A percentile compares a stretch with the other conserved stretches of the same genome.
phyloP scores from a whole-genome alignment of 2,329 filamentous ascomycete genomes.

The Aspergillus calidoustus region DNA sequence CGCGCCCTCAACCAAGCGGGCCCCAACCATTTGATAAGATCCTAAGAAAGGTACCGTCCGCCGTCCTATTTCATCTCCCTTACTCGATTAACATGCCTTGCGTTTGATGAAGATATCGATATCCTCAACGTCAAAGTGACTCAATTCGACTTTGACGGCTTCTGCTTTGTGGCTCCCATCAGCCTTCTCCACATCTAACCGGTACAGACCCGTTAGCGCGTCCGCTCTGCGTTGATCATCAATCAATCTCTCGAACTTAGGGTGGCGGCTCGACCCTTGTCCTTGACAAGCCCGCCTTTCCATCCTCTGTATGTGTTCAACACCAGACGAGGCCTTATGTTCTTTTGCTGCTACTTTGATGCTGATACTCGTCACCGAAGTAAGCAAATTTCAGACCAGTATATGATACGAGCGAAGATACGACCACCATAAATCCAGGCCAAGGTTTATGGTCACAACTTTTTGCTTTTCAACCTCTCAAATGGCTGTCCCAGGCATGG shows the following conservation, averaged over 20 bases:
- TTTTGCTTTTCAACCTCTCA: constrained; percentile 22
- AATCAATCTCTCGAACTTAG: constrained; percentile 15
- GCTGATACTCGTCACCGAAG: constrained; percentile 11
- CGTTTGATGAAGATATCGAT: background rate
- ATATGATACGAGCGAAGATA: constrained; percentile 2
- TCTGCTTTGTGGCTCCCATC: constrained; percentile 6
- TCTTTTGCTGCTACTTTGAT: background rate
- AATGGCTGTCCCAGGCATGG: constrained; percentile 33
- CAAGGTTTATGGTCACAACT: constrained; percentile 24
- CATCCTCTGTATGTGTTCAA: constrained; percentile 12
- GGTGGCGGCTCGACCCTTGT: constrained; percentile 12
- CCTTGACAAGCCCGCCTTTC: constrained; percentile 4
- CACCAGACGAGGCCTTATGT: background rate
- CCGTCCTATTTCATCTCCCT: background rate
- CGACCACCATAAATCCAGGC: constrained; percentile 5
- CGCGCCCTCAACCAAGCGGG: constrained; percentile 16
- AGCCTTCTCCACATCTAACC: constrained; percentile 22
- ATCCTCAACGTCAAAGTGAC: constrained; percentile 6
- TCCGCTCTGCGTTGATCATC: constrained; percentile 21
- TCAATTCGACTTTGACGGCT: constrained; percentile 1
- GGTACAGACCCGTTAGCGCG: constrained; percentile 23
- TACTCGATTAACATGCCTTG: background rate
- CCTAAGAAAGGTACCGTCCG: constrained; percentile 12
- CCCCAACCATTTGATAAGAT: constrained; percentile 24
- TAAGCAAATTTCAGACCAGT: background rate